Evolutionary conservation across 441 rosid species (phyloP), one percentile per base, ranked within the genome.

Genomic region (Kokia cookei): DNA sequence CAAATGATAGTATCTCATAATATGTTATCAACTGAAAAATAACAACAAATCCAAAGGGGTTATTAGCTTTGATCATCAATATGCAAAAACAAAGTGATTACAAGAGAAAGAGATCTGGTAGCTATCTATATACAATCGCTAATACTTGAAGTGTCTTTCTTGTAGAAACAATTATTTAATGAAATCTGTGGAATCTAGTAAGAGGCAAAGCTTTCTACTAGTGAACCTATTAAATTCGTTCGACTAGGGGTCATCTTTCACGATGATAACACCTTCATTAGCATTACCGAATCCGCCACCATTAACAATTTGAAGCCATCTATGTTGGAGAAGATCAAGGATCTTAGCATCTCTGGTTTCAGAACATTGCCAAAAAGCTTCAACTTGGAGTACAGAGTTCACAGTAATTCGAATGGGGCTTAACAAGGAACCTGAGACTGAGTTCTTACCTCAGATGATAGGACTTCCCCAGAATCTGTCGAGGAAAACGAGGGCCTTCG

Each of bases 401-500:
- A 24, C 8, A 53, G 17, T 5, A 19, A 62, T 27, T 5, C 1
- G 29, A 32, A 70, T 32, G 42, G 8, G 74, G 10, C 66, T 7
- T 15, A 71, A 10, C 24, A 11, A 27, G 24, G 64, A 50, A 68
- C 6, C 29, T 1, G 48, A 17, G 19, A 24, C 32, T 32, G 13
- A 50, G 9, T 29, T 32, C 48, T 62, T 78, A 89, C 96, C 93
- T 89, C 54, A 89, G 84, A 82, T 80, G 66, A 69, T 78, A 75
- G 60, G 82, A 40, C 75, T 85, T 64, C 62, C 76, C 80, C 60
- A 82, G 77, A 70, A 67, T 71, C 57, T 83, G 82, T 26, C 59
- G 83, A 19, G 80, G 82, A 72, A 82, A 84, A 55, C 98, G 87
- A 83, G 98, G 99, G 66, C 99, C 98, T 82, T 96, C 98, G 71